Percentiles rank a stretch among this genome's conserved stretches.
Conservation (phyloP, 805 yeast species). For the Wickerhamiella nectarea region DNA sequence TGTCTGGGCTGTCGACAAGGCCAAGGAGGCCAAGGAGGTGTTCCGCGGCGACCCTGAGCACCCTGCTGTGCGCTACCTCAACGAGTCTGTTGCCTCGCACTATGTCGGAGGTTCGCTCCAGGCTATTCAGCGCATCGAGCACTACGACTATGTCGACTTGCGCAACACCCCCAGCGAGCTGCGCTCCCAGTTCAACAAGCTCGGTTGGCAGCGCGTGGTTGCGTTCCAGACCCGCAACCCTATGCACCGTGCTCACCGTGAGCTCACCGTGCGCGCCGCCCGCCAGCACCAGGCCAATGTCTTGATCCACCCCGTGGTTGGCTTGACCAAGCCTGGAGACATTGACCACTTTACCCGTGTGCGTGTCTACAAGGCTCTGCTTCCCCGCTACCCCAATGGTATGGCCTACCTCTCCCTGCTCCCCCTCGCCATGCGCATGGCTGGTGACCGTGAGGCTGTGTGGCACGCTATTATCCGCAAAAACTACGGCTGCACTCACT, state of each 20-base stretch:
- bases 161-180: slow-evolving; percentile 86
- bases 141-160: slow-evolving; percentile 77
- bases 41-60: slow-evolving; percentile 96
- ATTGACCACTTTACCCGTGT: slow-evolving; percentile 97
- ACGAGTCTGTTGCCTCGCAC: slow-evolving; percentile 61
- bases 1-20: slow-evolving; percentile 69
- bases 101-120: slow-evolving; percentile 82
- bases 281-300: slow-evolving; percentile 76
- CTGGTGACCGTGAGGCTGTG: slow-evolving; percentile 94
- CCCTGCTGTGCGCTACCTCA: slow-evolving; percentile 71
- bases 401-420: slow-evolving; percentile 78
- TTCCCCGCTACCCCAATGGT: slow-evolving; percentile 87
- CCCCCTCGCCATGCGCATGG: slow-evolving; percentile 98
- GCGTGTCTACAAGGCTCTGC: slow-evolving; percentile 81
- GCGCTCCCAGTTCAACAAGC: slow-evolving; percentile 65
- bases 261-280: slow-evolving; percentile 93
- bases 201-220: slow-evolving; percentile 79
- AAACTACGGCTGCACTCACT: slow-evolving; percentile 93
- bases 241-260: slow-evolving; percentile 97
- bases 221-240: slow-evolving; percentile 98
- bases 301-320: slow-evolving; percentile 92
- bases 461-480: slow-evolving; percentile 97
- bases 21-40: slow-evolving; percentile 65
- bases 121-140: slow-evolving; percentile 72
- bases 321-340: slow-evolving; percentile 93